Percentiles rank a stretch among this genome's conserved stretches.
Evolutionary conservation across 1,284 basidiomycete genomes (phyloP).

Genomic region (Neolentinus lepideus): DNA sequence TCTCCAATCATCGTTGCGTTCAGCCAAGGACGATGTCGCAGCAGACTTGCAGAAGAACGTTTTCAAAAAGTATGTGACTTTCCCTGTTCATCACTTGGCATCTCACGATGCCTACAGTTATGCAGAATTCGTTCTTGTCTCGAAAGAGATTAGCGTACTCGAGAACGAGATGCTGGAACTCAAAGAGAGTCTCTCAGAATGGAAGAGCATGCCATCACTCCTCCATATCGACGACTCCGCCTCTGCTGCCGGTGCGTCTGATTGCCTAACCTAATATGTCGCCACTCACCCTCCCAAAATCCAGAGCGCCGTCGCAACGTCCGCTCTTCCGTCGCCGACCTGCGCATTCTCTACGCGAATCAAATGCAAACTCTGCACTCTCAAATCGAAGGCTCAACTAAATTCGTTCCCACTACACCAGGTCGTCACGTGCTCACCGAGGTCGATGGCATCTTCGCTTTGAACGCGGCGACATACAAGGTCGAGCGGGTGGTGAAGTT

Average conservation of each 20-base stretch:
- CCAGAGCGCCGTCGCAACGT: slow-evolving; percentile 58
- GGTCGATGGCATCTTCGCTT: slow-evolving; percentile 75
- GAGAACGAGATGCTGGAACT: slow-evolving; percentile 98
- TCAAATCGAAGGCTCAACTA: slow-evolving; percentile 93
- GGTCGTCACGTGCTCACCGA: slow-evolving; percentile 90
- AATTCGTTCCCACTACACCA: slow-evolving; percentile 86
- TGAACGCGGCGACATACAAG: slow-evolving; percentile 96
- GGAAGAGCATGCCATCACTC: slow-evolving; percentile 91
- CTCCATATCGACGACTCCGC: slow-evolving; percentile 81
- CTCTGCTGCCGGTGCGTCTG: slow-evolving; percentile 36
- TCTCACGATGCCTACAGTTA: slow-evolving; percentile 48
- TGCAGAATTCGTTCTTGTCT: slow-evolving; percentile 92
- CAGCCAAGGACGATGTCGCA: slow-evolving; percentile 58
- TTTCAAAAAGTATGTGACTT: slow-evolving; percentile 74
- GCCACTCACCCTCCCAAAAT: slow-evolving; percentile 2
- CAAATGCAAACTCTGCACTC: slow-evolving; percentile 91
- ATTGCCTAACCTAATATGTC: slow-evolving; percentile 2
- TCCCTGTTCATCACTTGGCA: slow-evolving; percentile 3
- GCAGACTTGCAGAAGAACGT: slow-evolving; percentile 77
- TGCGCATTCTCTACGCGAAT: slow-evolving; percentile 88
- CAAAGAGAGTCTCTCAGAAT: slow-evolving; percentile 90
- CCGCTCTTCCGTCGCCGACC: slow-evolving; percentile 87
- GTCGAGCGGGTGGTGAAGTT: slow-evolving; percentile 83
- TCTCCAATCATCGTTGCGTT: slow-evolving; percentile 63
- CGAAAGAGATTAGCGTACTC: slow-evolving; percentile 93